Conservation (phyloP, 192 early-diverging fungal genomes). For the Coemansia sp. region DNA sequence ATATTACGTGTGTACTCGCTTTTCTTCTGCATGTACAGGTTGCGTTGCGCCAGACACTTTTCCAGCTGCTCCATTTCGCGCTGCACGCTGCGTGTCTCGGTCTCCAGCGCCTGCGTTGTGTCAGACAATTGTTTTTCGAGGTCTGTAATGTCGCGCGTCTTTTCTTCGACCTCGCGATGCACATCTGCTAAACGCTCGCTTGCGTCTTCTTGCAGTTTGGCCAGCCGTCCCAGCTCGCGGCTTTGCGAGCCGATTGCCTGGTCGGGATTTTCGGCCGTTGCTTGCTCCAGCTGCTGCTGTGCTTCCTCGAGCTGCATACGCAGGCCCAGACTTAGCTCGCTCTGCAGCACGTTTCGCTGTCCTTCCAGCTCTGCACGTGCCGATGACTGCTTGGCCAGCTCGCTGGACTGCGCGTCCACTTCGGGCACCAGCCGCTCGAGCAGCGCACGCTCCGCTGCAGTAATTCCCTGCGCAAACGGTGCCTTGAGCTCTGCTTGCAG, state of each 20-base stretch:
- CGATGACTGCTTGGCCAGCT: conserved; percentile 58
- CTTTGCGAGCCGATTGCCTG: conserved; percentile 43
- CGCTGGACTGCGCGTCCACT: conserved; percentile 59
- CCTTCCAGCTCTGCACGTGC: conserved; percentile 66
- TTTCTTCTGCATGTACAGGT: conserved; percentile 77
- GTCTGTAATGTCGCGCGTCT: conserved; percentile 45
- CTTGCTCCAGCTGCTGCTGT: conserved; percentile 61
- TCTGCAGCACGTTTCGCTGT: conserved; percentile 69
- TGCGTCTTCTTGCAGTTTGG: conserved; percentile 28
- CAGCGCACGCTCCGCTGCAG: conserved; percentile 55
- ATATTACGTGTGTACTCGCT: conserved; percentile 83
- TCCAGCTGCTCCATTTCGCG: conserved; percentile 59
- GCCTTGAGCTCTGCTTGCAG: conserved; percentile 64
- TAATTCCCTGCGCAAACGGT: conserved; percentile 58
- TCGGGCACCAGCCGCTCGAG: conserved; percentile 56
- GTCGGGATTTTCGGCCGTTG: conserved; percentile 50
- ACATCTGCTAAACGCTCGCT: conserved; percentile 29
- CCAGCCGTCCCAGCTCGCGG: conserved; percentile 37
- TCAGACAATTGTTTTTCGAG: conserved; percentile 54
- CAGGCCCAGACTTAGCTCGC: conserved; percentile 71
- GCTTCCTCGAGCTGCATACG: conserved; percentile 67
- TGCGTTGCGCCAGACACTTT: conserved; percentile 70
- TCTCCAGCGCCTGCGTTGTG: conserved; percentile 23
- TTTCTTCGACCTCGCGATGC: conserved; percentile 46
- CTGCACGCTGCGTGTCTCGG: conserved; percentile 32